These are phyloP conservation scores for Mycena filopes DNA, from an alignment of 768 basidiomycete genomes.

Conservation along the genomic window DNA sequence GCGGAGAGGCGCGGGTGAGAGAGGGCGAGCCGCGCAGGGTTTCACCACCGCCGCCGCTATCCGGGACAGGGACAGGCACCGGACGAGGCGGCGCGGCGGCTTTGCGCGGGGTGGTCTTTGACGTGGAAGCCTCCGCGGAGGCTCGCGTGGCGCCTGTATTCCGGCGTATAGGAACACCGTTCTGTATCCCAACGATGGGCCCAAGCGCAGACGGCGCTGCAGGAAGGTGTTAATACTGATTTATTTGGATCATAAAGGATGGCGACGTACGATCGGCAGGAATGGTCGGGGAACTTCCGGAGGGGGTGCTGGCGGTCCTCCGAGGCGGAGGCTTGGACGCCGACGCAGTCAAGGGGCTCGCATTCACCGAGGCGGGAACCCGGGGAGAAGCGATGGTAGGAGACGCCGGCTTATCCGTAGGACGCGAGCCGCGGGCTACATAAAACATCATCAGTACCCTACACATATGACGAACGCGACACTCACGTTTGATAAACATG, in stretches of 20 bases:
- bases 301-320: not conserved
- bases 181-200: slow-evolving; percentile 7
- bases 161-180: slow-evolving; percentile 5
- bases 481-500: slow-evolving; percentile 22
- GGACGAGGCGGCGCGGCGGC: not conserved
- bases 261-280: slow-evolving; percentile 8
- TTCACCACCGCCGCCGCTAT: not conserved
- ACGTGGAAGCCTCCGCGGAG: not conserved
- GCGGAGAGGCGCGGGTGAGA: too few relatives aligned
- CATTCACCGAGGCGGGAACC: not conserved
- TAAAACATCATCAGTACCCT: not conserved
- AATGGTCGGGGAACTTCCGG: not conserved
- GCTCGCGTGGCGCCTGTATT: not conserved
- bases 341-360: not conserved
- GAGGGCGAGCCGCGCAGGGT: not conserved
- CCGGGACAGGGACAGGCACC: not conserved
- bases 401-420: not conserved
- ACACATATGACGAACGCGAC: not conserved
- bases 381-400: not conserved
- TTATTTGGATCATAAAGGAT: too few relatives aligned
- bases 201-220: not conserved
- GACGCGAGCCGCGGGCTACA: not conserved
- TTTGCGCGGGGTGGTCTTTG: not conserved
- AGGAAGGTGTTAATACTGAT: not conserved
- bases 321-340: not conserved